Evolutionary conservation across 306 rosid genomes (phyloP).

Genomic region (Astragalus membranaceus): DNA sequence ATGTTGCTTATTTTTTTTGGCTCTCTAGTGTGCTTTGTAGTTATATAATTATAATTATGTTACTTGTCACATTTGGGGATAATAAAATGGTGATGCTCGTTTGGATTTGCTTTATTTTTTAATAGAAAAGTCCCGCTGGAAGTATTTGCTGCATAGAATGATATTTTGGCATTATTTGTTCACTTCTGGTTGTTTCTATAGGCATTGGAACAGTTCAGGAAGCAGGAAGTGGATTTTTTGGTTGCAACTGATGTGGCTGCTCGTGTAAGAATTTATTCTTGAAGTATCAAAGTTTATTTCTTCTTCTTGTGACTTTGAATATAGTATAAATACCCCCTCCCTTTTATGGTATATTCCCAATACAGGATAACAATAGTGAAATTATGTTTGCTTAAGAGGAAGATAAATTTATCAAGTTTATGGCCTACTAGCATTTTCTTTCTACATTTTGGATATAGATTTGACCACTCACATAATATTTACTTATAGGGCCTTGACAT

Average conservation of each 20-base stretch:
- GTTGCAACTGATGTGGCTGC: slow-evolving; percentile 98
- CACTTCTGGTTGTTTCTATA: slow-evolving; percentile 30
- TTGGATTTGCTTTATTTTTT: background rate
- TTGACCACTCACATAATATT: slow-evolving; percentile 10
- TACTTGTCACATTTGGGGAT: background rate
- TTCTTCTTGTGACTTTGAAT: background rate
- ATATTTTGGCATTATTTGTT: slow-evolving; percentile 11
- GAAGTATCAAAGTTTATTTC: slow-evolving; percentile 5
- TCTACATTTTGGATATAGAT: slow-evolving; percentile 13
- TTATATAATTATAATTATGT: background rate
- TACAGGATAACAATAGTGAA: background rate
- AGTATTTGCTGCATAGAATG: background rate
- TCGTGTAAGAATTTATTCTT: slow-evolving; percentile 58
- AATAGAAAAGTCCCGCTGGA: background rate
- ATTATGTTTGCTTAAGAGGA: background rate
- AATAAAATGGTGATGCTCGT: background rate
- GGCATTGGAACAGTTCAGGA: slow-evolving; percentile 93
- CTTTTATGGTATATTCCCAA: background rate
- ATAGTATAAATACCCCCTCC: background rate
- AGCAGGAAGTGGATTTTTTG: slow-evolving; percentile 75
- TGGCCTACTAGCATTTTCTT: background rate
- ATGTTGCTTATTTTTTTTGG: slow-evolving; percentile 25
- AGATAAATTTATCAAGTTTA: background rate
- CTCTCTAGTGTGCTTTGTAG: background rate
- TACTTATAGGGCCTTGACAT: slow-evolving; percentile 83